Conservation (phyloP, 2,329 filamentous ascomycete species). For the Reticulascus tulasneorum region DNA sequence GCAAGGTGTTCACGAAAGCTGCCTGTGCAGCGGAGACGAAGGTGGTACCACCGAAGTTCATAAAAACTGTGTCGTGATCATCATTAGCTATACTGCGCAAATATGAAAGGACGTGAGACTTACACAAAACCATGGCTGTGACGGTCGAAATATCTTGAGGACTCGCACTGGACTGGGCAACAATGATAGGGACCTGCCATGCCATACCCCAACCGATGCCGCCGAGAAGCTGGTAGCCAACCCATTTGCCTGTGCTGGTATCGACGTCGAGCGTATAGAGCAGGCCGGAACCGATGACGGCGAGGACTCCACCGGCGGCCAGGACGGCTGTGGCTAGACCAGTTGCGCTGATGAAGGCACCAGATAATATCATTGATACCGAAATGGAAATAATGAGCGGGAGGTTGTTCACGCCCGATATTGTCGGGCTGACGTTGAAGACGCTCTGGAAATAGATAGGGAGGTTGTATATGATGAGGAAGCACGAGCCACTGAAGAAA, state of each 20-base stretch:
- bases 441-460: slow-evolving; percentile 35
- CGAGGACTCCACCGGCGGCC: slow-evolving; percentile 22
- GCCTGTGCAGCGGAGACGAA: slow-evolving; percentile 38
- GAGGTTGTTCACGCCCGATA: slow-evolving; percentile 28
- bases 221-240: slow-evolving; percentile 42
- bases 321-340: slow-evolving; percentile 5
- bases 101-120: slow-evolving; percentile 2
- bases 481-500: slow-evolving; percentile 34
- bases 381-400: slow-evolving; percentile 24
- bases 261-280: slow-evolving; percentile 30
- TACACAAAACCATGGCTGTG: slow-evolving; percentile 22
- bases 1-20: slow-evolving; percentile 32
- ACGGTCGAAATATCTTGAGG: slow-evolving; percentile 21
- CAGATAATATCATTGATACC: slow-evolving; percentile 17
- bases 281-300: slow-evolving; percentile 29
- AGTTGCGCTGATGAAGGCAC: slow-evolving; percentile 2
- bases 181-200: slow-evolving; percentile 39
- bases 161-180: slow-evolving; percentile 26
- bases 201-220: slow-evolving; percentile 35
- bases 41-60: slow-evolving; percentile 39
- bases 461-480: slow-evolving; percentile 41
- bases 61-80: slow-evolving; percentile 23
- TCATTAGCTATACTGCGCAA: not conserved
- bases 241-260: slow-evolving; percentile 30
- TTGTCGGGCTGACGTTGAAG: slow-evolving; percentile 20